A percentile compares a stretch with the other conserved stretches of the same genome.
phyloP scores from a whole-genome alignment of 2,329 filamentous ascomycete species.

The Nakataea oryzae region DNA sequence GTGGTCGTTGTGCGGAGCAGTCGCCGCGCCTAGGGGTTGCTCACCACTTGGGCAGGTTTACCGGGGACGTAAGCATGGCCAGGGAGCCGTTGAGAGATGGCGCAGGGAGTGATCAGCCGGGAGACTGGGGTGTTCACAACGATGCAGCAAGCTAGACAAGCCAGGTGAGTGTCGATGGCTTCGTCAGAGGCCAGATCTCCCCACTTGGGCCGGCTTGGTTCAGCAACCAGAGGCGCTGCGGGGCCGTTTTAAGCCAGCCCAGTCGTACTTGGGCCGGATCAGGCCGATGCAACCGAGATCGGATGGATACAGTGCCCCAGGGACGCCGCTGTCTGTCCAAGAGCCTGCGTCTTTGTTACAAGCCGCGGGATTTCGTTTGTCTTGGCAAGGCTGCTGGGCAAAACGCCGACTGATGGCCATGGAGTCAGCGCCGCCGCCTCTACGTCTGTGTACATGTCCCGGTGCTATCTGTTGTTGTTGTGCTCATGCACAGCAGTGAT shows the following conservation, averaged over 20 bases:
- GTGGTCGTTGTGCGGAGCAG: background rate
- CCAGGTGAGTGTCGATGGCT: background rate
- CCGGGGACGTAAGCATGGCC: conserved; percentile 36
- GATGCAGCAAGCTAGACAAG: background rate
- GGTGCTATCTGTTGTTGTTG: background rate
- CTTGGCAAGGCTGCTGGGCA: background rate
- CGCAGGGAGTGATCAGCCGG: background rate
- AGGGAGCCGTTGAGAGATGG: background rate
- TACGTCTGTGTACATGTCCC: background rate
- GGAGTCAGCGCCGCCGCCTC: background rate
- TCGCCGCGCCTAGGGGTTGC: conserved; percentile 10
- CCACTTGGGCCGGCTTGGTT: background rate
- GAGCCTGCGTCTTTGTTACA: too few species aligned
- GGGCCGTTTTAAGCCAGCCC: background rate
- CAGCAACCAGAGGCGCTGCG: background rate
- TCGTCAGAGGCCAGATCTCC: background rate
- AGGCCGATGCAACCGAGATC: background rate
- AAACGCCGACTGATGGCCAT: background rate
- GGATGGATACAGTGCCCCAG: background rate
- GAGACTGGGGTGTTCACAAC: background rate
- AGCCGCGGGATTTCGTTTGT: background rate
- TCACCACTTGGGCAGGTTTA: conserved; percentile 50
- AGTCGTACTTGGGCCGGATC: background rate
- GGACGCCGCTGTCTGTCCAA: too few species aligned
- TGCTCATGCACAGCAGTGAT: background rate